A percentile compares a stretch with the other conserved stretches of the same genome.
Conservation (phyloP, 495 filamentous ascomycete genomes). For the Peziza echinospora region DNA sequence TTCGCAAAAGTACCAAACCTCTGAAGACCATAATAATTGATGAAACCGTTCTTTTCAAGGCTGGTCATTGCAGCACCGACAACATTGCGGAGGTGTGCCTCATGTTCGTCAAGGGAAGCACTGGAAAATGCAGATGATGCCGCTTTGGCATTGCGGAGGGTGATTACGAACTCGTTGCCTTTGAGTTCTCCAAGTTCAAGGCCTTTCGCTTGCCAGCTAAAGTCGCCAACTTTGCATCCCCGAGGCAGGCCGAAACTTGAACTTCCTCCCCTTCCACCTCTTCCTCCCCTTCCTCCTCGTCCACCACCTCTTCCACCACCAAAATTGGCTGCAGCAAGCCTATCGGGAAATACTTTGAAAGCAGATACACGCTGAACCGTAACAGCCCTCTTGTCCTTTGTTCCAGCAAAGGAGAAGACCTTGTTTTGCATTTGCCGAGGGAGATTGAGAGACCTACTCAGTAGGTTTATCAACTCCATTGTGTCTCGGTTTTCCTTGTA, state of each 20-base stretch:
- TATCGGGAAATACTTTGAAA: conserved; percentile 37
- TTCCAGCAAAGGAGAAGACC: conserved; percentile 68
- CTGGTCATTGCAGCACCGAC: conserved; percentile 33
- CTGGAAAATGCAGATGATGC: conserved; percentile 15
- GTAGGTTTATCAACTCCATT: conserved; percentile 64
- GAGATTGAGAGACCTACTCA: conserved; percentile 46
- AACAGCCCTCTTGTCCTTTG: conserved; percentile 77
- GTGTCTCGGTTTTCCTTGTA: conserved; percentile 98
- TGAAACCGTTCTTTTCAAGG: conserved; percentile 48
- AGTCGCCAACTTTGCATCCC: conserved; percentile 49
- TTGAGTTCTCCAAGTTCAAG: conserved; percentile 61
- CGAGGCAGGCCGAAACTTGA: conserved; percentile 27
- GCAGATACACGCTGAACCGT: conserved; percentile 71
- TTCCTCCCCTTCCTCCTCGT: background rate
- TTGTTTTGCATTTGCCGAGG: conserved; percentile 27
- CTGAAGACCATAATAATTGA: conserved; percentile 93
- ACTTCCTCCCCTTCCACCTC: conserved; percentile 12
- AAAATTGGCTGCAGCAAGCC: conserved; percentile 38
- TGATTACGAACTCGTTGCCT: conserved; percentile 85
- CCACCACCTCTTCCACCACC: background rate
- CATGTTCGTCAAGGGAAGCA: background rate
- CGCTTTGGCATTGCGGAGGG: conserved; percentile 34
- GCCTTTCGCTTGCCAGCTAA: conserved; percentile 43
- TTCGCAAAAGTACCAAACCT: conserved; percentile 71
- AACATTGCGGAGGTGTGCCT: conserved; percentile 22